Conservation (phyloP, 805 yeast species). For the Candida nanaspora region DNA sequence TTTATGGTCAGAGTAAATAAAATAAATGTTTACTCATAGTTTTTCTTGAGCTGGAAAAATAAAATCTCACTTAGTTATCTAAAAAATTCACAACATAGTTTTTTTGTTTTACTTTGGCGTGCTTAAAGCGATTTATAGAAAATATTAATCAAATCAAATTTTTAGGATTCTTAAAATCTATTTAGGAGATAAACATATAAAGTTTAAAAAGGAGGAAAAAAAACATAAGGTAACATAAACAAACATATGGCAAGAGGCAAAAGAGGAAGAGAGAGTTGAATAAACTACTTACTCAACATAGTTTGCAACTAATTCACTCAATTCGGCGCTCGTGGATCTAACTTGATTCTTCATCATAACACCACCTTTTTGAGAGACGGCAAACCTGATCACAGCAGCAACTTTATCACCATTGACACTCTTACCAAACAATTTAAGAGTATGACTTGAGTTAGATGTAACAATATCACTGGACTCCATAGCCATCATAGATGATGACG, state of each 20-base stretch:
- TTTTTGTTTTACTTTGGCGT: no score
- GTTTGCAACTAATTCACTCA: slow-evolving; percentile 45
- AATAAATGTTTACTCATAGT: no score
- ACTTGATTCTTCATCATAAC: slow-evolving; percentile 53
- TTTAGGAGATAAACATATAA: no score
- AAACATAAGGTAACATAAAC: no score
- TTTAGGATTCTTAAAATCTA: no score
- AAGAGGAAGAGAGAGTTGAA: not conserved
- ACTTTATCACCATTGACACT: slow-evolving; percentile 51
- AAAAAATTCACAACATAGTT: no score
- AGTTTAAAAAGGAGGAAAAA: no score
- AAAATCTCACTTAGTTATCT: no score
- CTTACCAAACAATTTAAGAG: slow-evolving; percentile 78
- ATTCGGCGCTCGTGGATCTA: slow-evolving; percentile 43
- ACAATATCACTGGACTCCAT: slow-evolving; percentile 68
- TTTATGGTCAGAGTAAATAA: no score
- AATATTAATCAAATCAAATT: no score
- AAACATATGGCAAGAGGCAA: not conserved
- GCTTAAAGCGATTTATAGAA: no score
- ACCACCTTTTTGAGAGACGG: slow-evolving; percentile 38
- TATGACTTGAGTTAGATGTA: slow-evolving; percentile 51
- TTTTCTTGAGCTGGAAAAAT: no score
- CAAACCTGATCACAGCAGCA: slow-evolving; percentile 42
- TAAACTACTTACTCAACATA: slow-evolving; percentile 29
- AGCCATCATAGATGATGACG: slow-evolving; percentile 57